Conservation (phyloP, 129 eudicot genomes). For the Dittrichia graveolens region DNA sequence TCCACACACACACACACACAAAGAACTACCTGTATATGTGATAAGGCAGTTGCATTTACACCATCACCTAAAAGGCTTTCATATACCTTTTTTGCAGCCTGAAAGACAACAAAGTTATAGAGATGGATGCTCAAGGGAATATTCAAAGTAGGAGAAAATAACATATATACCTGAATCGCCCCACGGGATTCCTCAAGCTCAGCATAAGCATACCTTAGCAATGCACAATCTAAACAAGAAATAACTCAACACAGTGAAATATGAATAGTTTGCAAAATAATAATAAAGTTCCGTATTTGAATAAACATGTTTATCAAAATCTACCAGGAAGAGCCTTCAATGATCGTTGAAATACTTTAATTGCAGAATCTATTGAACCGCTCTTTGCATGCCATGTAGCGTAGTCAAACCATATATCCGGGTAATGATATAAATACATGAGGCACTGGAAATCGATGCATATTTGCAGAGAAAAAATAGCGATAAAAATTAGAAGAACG, state of each 20-base stretch:
- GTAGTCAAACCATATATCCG: slow-evolving; percentile 98
- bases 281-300: slow-evolving; percentile 5
- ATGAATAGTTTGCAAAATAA: slow-evolving; percentile 5
- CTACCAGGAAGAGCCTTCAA: slow-evolving; percentile 98
- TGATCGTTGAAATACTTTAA: slow-evolving; percentile 89
- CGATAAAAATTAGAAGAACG: neutral
- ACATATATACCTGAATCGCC: slow-evolving; percentile 69
- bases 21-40: slow-evolving; percentile 81
- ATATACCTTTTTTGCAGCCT: slow-evolving; percentile 90
- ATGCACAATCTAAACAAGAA: slow-evolving; percentile 63
- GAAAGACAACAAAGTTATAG: slow-evolving; percentile 22
- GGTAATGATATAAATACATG: slow-evolving; percentile 96
- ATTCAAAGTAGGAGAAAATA: slow-evolving; percentile 5
- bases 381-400: slow-evolving; percentile 97
- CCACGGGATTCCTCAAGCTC: slow-evolving; percentile 99
- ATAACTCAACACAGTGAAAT: slow-evolving; percentile 17
- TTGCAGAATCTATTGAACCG: slow-evolving; percentile 85
- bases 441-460: slow-evolving; percentile 63
- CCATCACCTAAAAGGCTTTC: slow-evolving; percentile 92
- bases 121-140: slow-evolving; percentile 16
- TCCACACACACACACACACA: neutral
- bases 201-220: slow-evolving; percentile 94
- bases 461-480: neutral
- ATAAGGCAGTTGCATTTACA: slow-evolving; percentile 65
- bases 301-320: slow-evolving; percentile 1